Conservation (phyloP, 768 basidiomycete genomes). For the Dentipellis fragilis region DNA sequence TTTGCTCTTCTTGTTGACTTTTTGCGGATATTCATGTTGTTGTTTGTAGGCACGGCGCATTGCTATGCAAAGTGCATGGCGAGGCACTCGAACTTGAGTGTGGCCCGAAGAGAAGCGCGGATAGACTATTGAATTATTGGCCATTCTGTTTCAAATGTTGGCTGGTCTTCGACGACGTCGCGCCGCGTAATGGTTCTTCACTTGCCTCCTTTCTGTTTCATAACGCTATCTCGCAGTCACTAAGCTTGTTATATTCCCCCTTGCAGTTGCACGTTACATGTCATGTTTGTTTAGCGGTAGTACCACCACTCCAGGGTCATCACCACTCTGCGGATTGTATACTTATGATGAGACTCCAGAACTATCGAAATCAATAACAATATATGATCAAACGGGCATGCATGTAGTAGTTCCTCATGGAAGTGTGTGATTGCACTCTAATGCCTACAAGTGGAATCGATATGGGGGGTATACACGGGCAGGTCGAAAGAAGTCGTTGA, state of each 20-base stretch:
- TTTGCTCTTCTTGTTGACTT: conserved; percentile 1
- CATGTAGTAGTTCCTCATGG: too few species aligned
- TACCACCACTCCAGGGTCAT: conserved; percentile 5
- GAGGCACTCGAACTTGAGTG: conserved; percentile 47
- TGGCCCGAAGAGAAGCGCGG: neutral
- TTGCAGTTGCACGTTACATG: conserved; percentile 5
- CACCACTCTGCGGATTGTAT: conserved; percentile 11
- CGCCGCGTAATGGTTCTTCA: neutral
- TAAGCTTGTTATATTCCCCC: conserved; percentile 7
- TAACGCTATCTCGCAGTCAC: conserved; percentile 1
- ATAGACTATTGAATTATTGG: neutral
- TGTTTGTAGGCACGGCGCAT: conserved; percentile 62
- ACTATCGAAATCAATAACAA: conserved; percentile 3
- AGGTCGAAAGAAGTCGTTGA: neutral
- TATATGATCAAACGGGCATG: neutral
- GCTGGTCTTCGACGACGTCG: neutral
- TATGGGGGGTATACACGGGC: too few species aligned
- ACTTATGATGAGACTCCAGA: conserved; percentile 6
- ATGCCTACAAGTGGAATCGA: too few species aligned
- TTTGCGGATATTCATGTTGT: conserved; percentile 1
- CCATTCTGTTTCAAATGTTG: neutral
- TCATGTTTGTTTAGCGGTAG: neutral
- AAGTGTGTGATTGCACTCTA: too few species aligned
- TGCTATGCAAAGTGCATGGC: conserved; percentile 86
- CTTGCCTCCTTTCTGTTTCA: neutral